A percentile compares a stretch with the other conserved stretches of the same genome.
Evolutionary conservation across 352 stramenopile species (phyloP).

Genomic region (Vaucheria bursata): DNA sequence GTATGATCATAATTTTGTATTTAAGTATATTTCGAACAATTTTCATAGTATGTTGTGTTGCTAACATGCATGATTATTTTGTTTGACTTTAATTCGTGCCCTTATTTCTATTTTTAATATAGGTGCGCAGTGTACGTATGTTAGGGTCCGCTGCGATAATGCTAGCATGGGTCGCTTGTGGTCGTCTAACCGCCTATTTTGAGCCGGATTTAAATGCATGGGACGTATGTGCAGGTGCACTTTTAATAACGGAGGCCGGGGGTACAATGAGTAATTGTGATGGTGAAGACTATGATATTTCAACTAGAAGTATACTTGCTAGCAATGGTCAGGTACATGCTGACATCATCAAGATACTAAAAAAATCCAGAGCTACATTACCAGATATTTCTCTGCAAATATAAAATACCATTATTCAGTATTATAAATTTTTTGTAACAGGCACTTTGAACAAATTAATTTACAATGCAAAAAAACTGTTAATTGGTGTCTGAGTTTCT

Average conservation of each 20-base stretch:
- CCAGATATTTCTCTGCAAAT: no score
- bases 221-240: conserved; percentile 59
- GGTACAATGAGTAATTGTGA: conserved; percentile 49
- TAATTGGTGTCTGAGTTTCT: no score
- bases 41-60: no score
- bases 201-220: conserved; percentile 36
- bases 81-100: neutral
- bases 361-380: no score
- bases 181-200: conserved; percentile 58
- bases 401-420: no score
- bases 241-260: conserved; percentile 74
- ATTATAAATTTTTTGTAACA: no score
- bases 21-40: no score
- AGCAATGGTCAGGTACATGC: no score
- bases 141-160: conserved; percentile 60
- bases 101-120: conserved; percentile 5
- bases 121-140: conserved; percentile 13
- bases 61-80: conserved; percentile 18
- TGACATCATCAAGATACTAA: no score
- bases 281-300: conserved; percentile 25
- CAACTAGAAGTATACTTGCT: conserved; percentile 33
- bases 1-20: no score
- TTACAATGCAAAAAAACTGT: no score
- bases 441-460: no score
- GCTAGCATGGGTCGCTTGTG: conserved; percentile 71